phyloP scores from a whole-genome alignment of 345 rosid genomes.

The Gossypium stocksii region DNA sequence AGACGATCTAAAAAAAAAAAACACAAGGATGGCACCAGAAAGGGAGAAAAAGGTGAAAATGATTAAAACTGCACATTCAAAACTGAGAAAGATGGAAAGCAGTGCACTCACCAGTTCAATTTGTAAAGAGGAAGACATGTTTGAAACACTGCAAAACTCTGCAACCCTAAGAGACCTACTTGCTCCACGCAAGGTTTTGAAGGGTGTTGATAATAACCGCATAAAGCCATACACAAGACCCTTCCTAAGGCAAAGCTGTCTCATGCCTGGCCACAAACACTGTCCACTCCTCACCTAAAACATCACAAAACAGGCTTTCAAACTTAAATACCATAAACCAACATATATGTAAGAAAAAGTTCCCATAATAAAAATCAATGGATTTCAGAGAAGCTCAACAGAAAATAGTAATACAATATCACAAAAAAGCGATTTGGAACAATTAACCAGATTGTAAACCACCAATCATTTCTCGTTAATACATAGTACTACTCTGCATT shows the following conservation, averaged over 20 bases:
- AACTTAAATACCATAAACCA: neutral
- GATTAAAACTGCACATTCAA: neutral
- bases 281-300: slow-evolving; percentile 66
- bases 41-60: neutral
- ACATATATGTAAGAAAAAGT: neutral
- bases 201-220: slow-evolving; percentile 65
- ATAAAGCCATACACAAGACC: slow-evolving; percentile 78
- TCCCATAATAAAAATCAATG: neutral
- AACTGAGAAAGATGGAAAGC: neutral
- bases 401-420: neutral
- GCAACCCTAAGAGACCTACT: slow-evolving; percentile 77
- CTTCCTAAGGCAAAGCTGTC: slow-evolving; percentile 81
- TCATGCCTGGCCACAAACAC: slow-evolving; percentile 73
- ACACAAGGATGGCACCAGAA: neutral
- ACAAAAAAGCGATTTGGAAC: neutral
- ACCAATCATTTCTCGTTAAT: neutral
- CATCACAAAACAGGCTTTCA: neutral
- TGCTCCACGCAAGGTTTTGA: slow-evolving; percentile 87
- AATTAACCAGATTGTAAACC: neutral
- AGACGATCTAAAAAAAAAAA: neutral
- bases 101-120: slow-evolving; percentile 71
- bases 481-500: neutral
- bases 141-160: slow-evolving; percentile 85
- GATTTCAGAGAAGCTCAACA: neutral
- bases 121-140: slow-evolving; percentile 73